Conservation (phyloP, 768 basidiomycete genomes). For the Coprinellus micaceus region DNA sequence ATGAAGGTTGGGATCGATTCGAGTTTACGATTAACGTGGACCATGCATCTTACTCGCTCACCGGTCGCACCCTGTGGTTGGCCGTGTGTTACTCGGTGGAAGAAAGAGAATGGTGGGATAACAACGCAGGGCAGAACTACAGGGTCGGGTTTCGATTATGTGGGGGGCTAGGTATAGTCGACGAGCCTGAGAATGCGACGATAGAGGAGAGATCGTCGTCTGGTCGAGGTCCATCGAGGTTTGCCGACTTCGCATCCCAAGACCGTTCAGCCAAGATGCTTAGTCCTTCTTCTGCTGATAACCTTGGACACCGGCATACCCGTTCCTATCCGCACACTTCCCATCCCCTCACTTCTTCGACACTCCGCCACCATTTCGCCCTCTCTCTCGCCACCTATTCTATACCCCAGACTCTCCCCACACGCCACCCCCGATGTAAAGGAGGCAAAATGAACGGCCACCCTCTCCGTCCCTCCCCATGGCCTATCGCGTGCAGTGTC, state of each 20-base stretch:
- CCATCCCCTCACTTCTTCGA: too few relatives aligned
- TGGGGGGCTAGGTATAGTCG: neutral
- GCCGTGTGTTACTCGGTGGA: conserved; percentile 47
- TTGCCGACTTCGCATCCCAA: too few relatives aligned
- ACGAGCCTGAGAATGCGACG: neutral
- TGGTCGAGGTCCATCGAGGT: too few relatives aligned
- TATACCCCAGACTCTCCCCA: neutral
- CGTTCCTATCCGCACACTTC: too few relatives aligned
- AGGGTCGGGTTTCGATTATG: conserved; percentile 54
- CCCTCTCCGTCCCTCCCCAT: neutral
- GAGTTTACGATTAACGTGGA: conserved; percentile 64
- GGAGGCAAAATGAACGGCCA: neutral
- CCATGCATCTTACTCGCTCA: conserved; percentile 53
- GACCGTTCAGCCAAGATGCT: too few relatives aligned
- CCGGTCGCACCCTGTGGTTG: conserved; percentile 53
- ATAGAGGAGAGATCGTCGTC: neutral
- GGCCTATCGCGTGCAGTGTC: neutral
- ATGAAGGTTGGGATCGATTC: conserved; percentile 52
- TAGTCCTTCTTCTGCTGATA: too few relatives aligned
- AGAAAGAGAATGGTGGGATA: conserved; percentile 91
- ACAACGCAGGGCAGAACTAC: conserved; percentile 79
- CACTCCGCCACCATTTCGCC: too few relatives aligned
- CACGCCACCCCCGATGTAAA: neutral
- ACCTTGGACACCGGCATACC: too few relatives aligned
- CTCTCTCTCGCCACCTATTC: too few relatives aligned